Conservation (phyloP, 2,329 filamentous ascomycete genomes). For the Pseudocercospora eumusae region DNA sequence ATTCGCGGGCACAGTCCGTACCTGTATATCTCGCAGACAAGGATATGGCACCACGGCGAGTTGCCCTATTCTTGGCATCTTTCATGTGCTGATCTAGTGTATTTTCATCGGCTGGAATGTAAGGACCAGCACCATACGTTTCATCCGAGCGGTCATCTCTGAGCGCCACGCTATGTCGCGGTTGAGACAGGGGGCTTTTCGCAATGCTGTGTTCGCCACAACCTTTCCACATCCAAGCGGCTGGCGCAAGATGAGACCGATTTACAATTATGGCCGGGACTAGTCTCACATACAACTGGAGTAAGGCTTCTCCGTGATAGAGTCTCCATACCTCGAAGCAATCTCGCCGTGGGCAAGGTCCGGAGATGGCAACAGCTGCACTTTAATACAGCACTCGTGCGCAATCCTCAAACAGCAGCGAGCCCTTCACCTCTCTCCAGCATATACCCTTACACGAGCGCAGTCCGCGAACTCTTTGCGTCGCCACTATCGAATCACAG, state of each 20-base stretch:
- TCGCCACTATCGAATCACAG: not conserved
- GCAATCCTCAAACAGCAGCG: not conserved
- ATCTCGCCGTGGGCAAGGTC: not conserved
- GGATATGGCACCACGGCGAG: slow-evolving; percentile 2
- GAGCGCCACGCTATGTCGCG: not conserved
- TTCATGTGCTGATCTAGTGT: not conserved
- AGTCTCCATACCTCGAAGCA: not conserved
- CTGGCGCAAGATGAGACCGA: not conserved
- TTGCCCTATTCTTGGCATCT: not conserved
- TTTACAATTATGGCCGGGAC: not conserved
- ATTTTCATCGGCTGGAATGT: not conserved
- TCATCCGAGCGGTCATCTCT: not conserved
- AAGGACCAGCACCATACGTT: not conserved
- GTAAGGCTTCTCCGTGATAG: not conserved
- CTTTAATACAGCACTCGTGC: not conserved
- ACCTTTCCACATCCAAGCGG: not conserved
- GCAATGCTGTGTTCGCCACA: not conserved
- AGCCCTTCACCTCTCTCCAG: not conserved
- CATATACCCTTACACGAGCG: not conserved
- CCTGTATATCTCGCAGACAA: not conserved
- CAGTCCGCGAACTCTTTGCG: not conserved
- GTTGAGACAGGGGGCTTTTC: not conserved
- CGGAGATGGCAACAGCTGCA: not conserved
- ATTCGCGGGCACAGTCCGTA: not conserved
- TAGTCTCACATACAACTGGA: not conserved